phyloP scores from a whole-genome alignment of 352 stramenopile species.

The Aphanomyces cochlioides region DNA sequence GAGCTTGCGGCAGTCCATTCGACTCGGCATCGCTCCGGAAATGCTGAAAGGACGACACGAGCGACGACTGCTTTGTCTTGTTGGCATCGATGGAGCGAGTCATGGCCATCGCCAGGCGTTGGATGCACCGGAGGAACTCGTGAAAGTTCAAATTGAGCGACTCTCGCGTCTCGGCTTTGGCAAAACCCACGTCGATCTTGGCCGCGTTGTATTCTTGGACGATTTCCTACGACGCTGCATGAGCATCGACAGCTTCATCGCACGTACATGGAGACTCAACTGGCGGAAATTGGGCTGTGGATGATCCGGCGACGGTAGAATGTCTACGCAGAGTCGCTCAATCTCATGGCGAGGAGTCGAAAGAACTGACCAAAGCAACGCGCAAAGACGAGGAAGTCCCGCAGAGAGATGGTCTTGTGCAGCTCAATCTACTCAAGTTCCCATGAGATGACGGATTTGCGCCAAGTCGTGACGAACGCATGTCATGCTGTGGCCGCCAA shows the following conservation, averaged over 20 bases:
- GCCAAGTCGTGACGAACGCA: constrained; percentile 35
- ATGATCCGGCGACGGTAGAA: constrained; percentile 34
- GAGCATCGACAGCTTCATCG: too few relatives aligned
- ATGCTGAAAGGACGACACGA: constrained; percentile 30
- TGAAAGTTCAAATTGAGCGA: constrained; percentile 58
- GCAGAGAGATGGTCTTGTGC: constrained; percentile 52
- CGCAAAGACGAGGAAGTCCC: constrained; percentile 62
- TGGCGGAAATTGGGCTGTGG: background rate
- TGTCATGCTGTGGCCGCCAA: constrained; percentile 54
- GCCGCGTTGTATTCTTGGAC: constrained; percentile 67
- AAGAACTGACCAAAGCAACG: constrained; percentile 56
- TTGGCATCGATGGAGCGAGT: background rate
- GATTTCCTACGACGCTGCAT: constrained; percentile 38
- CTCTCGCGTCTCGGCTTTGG: constrained; percentile 47
- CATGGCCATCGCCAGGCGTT: constrained; percentile 68
- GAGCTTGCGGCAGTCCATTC: background rate
- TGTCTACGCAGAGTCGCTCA: constrained; percentile 34
- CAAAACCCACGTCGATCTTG: constrained; percentile 69
- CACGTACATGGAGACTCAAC: constrained; percentile 19
- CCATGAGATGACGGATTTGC: background rate
- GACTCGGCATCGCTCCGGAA: constrained; percentile 8
- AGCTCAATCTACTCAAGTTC: constrained; percentile 40
- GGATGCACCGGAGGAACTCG: constrained; percentile 66
- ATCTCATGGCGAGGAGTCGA: background rate
- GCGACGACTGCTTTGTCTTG: constrained; percentile 11